Conservation (phyloP, 2,329 filamentous ascomycete species). For the Neocatenulostroma microsporum region DNA sequence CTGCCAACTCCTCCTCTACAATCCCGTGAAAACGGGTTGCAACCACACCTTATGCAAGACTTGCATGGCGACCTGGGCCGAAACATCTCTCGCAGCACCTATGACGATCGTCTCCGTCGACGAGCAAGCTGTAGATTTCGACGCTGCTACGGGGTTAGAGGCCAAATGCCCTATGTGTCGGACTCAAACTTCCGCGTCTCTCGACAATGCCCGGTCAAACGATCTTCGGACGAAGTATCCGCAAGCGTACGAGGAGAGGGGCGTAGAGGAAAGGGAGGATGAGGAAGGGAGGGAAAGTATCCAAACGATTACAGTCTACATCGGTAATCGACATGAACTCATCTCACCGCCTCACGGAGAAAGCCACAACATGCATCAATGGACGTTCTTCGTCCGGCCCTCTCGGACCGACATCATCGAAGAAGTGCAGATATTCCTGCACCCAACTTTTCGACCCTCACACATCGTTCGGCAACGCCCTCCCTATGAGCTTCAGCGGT, state of each 20-base stretch:
- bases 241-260: conserved; percentile 28
- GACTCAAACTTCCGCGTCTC: conserved; percentile 30
- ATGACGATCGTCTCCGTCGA: conserved; percentile 35
- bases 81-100: conserved; percentile 29
- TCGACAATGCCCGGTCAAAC: conserved; percentile 22
- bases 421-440: conserved; percentile 36
- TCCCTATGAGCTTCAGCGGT: conserved; percentile 35
- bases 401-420: conserved; percentile 39
- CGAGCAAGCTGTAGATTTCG: conserved; percentile 25
- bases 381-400: conserved; percentile 41
- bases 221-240: conserved; percentile 32
- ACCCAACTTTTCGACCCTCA: conserved; percentile 37
- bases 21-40: conserved; percentile 37
- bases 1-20: conserved; percentile 37
- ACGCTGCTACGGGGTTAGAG: conserved; percentile 26
- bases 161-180: conserved; percentile 42
- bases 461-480: conserved; percentile 27
- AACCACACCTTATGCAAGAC: conserved; percentile 38
- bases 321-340: conserved; percentile 38
- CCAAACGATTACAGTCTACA: conserved; percentile 37
- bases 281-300: conserved; percentile 21
- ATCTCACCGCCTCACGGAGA: conserved; percentile 16
- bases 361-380: conserved; percentile 35
- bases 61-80: conserved; percentile 43
- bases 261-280: conserved; percentile 29